phyloP scores from a whole-genome alignment of 441 rosid species.

The Omphalea diandra region DNA sequence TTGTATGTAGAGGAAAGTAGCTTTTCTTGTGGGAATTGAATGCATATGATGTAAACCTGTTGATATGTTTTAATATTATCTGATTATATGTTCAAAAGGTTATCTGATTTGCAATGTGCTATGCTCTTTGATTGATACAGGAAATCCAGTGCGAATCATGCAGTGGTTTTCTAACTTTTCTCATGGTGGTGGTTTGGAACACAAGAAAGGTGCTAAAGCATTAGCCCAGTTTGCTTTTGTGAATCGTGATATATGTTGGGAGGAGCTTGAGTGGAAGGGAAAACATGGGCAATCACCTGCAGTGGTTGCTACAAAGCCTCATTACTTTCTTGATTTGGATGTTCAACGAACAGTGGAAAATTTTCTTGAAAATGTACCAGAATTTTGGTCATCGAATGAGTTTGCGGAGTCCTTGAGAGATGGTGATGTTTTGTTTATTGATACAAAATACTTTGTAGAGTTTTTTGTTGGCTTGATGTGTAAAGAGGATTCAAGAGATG shows the following conservation, averaged over 20 bases:
- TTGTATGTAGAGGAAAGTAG: background rate
- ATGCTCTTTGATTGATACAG: slow-evolving; percentile 36
- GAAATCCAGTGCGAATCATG: slow-evolving; percentile 49
- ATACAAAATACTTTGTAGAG: slow-evolving; percentile 60
- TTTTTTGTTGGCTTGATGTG: slow-evolving; percentile 64
- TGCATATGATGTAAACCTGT: background rate
- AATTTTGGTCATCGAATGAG: slow-evolving; percentile 87
- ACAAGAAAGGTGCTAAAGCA: slow-evolving; percentile 78
- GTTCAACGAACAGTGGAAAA: slow-evolving; percentile 65
- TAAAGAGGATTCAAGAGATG: slow-evolving; percentile 56
- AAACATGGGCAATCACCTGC: slow-evolving; percentile 98
- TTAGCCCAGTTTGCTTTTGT: slow-evolving; percentile 81
- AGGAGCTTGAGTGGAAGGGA: slow-evolving; percentile 93
- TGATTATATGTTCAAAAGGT: background rate
- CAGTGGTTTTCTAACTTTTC: slow-evolving; percentile 78
- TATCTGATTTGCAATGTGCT: slow-evolving; percentile 22
- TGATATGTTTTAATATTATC: background rate
- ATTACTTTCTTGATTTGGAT: slow-evolving; percentile 88
- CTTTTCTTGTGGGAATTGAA: background rate
- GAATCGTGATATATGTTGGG: slow-evolving; percentile 92
- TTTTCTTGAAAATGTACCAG: slow-evolving; percentile 77
- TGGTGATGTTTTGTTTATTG: slow-evolving; percentile 64
- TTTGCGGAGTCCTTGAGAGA: slow-evolving; percentile 76
- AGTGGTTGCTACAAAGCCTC: slow-evolving; percentile 92
- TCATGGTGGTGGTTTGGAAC: slow-evolving; percentile 56